Conservation (phyloP, 2,329 filamentous ascomycete species). For the Sporothrix variecibatus region DNA sequence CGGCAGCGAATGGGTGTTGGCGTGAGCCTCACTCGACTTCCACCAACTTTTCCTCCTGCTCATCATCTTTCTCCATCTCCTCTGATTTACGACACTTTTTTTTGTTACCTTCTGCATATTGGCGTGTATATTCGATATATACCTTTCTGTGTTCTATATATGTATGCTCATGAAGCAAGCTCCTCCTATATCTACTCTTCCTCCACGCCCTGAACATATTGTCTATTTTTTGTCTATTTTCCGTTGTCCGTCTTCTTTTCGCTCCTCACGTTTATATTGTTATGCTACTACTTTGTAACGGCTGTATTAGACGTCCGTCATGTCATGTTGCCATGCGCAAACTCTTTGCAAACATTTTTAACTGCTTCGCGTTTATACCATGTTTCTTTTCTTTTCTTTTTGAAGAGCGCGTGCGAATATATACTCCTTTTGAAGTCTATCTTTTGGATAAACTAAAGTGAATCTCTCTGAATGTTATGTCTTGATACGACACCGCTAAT, state of each 20-base stretch:
- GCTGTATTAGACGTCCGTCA: constrained; percentile 5
- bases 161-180: neutral
- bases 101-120: neutral
- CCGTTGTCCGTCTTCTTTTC: neutral
- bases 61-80: neutral
- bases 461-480: too few relatives aligned
- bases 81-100: neutral
- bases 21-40: constrained; percentile 29
- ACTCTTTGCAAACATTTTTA: neutral
- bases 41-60: neutral
- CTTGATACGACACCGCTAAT: too few relatives aligned
- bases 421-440: neutral
- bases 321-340: constrained; percentile 16
- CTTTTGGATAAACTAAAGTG: neutral
- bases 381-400: neutral
- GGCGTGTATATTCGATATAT: neutral
- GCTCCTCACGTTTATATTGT: neutral
- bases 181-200: neutral
- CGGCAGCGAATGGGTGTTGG: constrained; percentile 86
- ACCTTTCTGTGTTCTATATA: neutral
- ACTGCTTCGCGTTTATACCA: constrained; percentile 9
- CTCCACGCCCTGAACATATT: constrained; percentile 5
- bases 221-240: neutral
- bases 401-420: constrained; percentile 12
- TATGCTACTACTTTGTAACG: neutral